These are phyloP conservation scores for Schwanniomyces etchellsii DNA, from an alignment of 1,139 yeast species.

Conservation along the genomic window DNA sequence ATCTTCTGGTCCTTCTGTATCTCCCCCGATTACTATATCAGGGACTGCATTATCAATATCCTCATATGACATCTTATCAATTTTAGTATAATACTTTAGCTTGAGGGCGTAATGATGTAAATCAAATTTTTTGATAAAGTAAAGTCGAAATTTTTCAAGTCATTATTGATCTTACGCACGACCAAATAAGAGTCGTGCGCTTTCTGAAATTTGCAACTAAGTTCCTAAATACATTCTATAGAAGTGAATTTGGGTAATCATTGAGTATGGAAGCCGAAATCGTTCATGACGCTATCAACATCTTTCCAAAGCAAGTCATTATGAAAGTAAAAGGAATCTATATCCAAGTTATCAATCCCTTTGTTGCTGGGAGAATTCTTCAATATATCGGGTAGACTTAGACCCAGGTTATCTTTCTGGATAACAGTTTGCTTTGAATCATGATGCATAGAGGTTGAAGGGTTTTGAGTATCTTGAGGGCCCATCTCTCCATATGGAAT, in stretches of 20 bases:
- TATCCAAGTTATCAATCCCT: constrained; percentile 28
- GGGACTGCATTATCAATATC: constrained; percentile 86
- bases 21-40: constrained; percentile 78
- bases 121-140: constrained; percentile 1
- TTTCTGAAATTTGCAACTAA: neutral
- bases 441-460: neutral
- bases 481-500: neutral
- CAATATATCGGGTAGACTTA: constrained; percentile 3
- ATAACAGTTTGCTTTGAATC: neutral
- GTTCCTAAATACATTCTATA: neutral
- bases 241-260: constrained; percentile 1
- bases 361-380: constrained; percentile 29
- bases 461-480: neutral
- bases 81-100: constrained; percentile 5
- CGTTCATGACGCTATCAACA: constrained; percentile 88
- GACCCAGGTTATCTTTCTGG: neutral
- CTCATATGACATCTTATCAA: constrained; percentile 39
- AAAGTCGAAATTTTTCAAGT: constrained; percentile 1
- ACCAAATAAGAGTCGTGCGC: neutral
- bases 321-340: constrained; percentile 29
- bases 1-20: constrained; percentile 38
- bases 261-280: constrained; percentile 73
- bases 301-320: constrained; percentile 83
- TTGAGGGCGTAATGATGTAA: constrained; percentile 2
- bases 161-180: neutral